A percentile compares a stretch with the other conserved stretches of the same genome.
Conservation (phyloP, 441 rosid species). For the Omphalea diandra region DNA sequence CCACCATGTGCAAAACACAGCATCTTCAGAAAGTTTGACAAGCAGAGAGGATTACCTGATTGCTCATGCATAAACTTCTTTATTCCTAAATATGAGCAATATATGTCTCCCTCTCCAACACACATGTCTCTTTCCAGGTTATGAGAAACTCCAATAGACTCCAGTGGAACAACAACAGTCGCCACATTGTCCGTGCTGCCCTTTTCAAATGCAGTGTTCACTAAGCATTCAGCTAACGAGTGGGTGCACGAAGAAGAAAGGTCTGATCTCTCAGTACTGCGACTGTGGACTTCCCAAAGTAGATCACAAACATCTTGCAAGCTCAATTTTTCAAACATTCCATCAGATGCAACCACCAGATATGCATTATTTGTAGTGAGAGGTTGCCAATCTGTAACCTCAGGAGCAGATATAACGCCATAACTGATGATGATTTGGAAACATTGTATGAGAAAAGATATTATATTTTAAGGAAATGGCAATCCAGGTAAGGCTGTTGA, state of each 20-base stretch:
- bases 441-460: constrained; percentile 2
- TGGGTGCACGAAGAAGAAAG: constrained; percentile 61
- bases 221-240: constrained; percentile 85
- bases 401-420: constrained; percentile 91
- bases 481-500: not conserved
- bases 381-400: constrained; percentile 84
- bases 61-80: constrained; percentile 38
- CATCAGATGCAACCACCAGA: constrained; percentile 93
- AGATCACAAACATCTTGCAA: constrained; percentile 83
- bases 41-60: constrained; percentile 47
- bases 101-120: constrained; percentile 33
- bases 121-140: constrained; percentile 39
- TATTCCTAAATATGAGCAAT: constrained; percentile 34
- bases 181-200: constrained; percentile 95
- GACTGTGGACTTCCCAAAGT: constrained; percentile 56
- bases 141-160: constrained; percentile 42
- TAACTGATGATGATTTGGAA: constrained; percentile 44
- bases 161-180: constrained; percentile 75
- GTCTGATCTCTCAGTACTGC: constrained; percentile 39
- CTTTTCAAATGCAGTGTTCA: constrained; percentile 61
- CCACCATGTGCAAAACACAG: not conserved
- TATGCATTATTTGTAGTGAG: constrained; percentile 71
- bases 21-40: constrained; percentile 15
- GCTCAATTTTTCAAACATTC: constrained; percentile 79
- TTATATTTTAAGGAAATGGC: not conserved